Conservation (phyloP, 2,329 filamentous ascomycete species). For the Fonsecaea multimorphosa region DNA sequence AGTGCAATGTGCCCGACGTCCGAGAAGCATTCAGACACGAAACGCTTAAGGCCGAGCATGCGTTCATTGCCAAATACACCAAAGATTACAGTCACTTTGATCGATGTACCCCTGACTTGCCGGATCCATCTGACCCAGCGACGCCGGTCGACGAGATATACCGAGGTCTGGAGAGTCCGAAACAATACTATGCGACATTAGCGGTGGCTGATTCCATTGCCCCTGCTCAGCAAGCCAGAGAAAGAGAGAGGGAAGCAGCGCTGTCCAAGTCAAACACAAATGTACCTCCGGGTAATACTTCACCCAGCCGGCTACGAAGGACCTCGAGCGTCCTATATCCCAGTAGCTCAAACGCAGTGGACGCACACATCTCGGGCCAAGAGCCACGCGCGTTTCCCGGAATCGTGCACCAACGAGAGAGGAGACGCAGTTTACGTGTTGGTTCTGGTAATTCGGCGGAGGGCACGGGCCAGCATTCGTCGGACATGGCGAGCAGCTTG, state of each 20-base stretch:
- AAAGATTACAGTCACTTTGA: conserved; percentile 39
- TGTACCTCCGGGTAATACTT: conserved; percentile 25
- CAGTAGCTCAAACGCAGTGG: conserved; percentile 15
- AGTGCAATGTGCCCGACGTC: conserved; percentile 95
- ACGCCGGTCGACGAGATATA: conserved; percentile 35
- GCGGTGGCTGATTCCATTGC: conserved; percentile 37
- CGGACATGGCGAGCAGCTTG: conserved; percentile 36
- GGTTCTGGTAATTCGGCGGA: conserved; percentile 37
- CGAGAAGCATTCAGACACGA: conserved; percentile 88
- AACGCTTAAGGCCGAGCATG: conserved; percentile 80
- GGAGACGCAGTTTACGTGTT: conserved; percentile 39
- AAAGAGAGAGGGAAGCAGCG: conserved; percentile 17
- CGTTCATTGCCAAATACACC: conserved; percentile 57
- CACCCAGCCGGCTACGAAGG: conserved; percentile 33
- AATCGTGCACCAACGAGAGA: conserved; percentile 49
- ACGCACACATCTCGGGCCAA: conserved; percentile 37
- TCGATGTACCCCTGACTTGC: conserved; percentile 38
- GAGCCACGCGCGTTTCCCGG: conserved; percentile 53
- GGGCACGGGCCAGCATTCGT: conserved; percentile 25
- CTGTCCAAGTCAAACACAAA: conserved; percentile 26
- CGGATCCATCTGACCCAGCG: conserved; percentile 30
- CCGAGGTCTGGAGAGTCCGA: conserved; percentile 35
- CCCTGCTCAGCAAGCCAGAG: conserved; percentile 34
- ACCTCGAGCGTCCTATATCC: conserved; percentile 29
- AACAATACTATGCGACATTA: conserved; percentile 39